Evolutionary conservation across 148 eudicot species (phyloP).

Genomic region (Pouteria glomerata): DNA sequence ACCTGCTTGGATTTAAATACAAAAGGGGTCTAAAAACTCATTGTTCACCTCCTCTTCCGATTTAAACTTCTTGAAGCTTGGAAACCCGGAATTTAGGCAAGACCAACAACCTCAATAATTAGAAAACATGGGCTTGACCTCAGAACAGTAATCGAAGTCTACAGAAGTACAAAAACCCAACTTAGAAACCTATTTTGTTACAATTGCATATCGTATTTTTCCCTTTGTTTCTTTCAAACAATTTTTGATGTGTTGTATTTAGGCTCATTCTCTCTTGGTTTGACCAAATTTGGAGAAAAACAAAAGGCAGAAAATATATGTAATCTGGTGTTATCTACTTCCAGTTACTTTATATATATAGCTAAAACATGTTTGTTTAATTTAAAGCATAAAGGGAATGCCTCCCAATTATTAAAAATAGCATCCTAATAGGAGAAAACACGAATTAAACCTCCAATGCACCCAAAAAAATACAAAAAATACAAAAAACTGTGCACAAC

Average conservation of each 20-base stretch:
- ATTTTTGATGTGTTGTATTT: background rate
- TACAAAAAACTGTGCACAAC: too few species aligned
- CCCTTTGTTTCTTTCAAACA: background rate
- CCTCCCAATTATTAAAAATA: too few species aligned
- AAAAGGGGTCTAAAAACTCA: background rate
- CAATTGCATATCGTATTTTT: background rate
- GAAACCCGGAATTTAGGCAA: background rate
- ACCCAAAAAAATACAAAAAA: too few species aligned
- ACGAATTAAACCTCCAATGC: too few species aligned
- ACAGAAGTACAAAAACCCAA: background rate
- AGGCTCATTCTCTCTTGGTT: background rate
- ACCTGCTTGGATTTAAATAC: background rate
- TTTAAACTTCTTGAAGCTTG: constrained; percentile 7
- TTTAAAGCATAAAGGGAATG: too few species aligned
- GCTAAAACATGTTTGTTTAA: too few species aligned
- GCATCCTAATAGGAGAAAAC: too few species aligned
- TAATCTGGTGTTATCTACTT: background rate
- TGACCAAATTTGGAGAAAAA: background rate
- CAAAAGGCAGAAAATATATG: background rate
- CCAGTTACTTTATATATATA: background rate
- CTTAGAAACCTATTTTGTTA: background rate
- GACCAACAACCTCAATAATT: background rate
- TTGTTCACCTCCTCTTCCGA: background rate
- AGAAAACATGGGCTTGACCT: background rate
- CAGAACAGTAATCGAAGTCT: background rate